phyloP scores from a whole-genome alignment of 306 rosid species.

The Pyrus bretschneideri region DNA sequence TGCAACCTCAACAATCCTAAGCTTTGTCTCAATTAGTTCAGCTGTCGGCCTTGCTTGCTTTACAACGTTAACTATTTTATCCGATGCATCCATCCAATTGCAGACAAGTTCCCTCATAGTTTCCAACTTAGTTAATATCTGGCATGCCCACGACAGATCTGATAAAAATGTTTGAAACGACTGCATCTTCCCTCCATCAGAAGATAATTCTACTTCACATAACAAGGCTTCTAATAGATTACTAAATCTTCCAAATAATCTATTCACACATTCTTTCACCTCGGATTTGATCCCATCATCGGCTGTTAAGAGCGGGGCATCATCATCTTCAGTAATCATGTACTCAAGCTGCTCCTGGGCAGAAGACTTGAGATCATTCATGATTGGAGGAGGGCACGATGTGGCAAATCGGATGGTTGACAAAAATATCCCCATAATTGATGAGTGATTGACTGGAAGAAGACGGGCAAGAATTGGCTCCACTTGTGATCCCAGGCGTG shows the following conservation, averaged over 20 bases:
- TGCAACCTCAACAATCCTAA: slow-evolving; percentile 62
- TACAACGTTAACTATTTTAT: slow-evolving; percentile 58
- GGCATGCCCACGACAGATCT: slow-evolving; percentile 81
- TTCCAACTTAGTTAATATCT: slow-evolving; percentile 66
- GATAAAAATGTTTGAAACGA: slow-evolving; percentile 49
- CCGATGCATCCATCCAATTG: slow-evolving; percentile 78
- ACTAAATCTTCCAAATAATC: slow-evolving; percentile 50
- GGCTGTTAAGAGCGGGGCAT: slow-evolving; percentile 61
- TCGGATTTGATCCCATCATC: slow-evolving; percentile 53
- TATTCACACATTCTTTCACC: slow-evolving; percentile 63
- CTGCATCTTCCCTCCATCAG: slow-evolving; percentile 38
- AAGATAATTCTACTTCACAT: slow-evolving; percentile 39
- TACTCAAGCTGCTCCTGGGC: slow-evolving; percentile 94
- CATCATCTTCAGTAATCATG: slow-evolving; percentile 94
- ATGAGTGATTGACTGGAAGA: slow-evolving; percentile 66
- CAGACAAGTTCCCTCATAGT: slow-evolving; percentile 68
- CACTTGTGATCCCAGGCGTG: slow-evolving; percentile 58
- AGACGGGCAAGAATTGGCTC: slow-evolving; percentile 88
- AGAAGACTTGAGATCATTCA: slow-evolving; percentile 75
- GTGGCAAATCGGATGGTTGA: slow-evolving; percentile 71
- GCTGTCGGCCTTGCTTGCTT: slow-evolving; percentile 40
- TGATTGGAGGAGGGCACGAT: slow-evolving; percentile 50
- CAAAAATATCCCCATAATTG: slow-evolving; percentile 49
- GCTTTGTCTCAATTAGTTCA: slow-evolving; percentile 45
- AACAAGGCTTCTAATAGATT: slow-evolving; percentile 37